Evolutionary conservation across 495 filamentous ascomycete species (phyloP).

Genomic region (Penicillium odoratum): DNA sequence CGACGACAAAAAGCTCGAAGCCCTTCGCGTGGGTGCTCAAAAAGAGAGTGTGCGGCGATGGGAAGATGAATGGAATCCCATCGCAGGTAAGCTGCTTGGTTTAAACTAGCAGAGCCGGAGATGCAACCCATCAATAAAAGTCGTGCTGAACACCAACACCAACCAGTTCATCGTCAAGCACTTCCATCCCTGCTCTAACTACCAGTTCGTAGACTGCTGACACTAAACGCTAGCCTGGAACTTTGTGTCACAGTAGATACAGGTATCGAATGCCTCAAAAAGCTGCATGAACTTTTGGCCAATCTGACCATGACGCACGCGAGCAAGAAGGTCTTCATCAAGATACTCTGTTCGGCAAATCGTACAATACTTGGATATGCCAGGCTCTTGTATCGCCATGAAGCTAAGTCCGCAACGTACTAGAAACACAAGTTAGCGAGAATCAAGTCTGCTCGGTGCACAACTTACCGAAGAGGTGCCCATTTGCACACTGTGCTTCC

Average conservation of each 20-base stretch:
- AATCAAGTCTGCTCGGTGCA: slow-evolving; percentile 3
- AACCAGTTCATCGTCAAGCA: not conserved
- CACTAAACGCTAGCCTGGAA: slow-evolving; percentile 28
- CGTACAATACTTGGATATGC: slow-evolving; percentile 55
- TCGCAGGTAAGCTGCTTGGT: slow-evolving; percentile 70
- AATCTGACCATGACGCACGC: slow-evolving; percentile 16
- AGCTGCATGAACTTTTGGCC: slow-evolving; percentile 28
- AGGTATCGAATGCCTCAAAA: slow-evolving; percentile 52
- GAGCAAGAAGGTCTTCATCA: slow-evolving; percentile 41
- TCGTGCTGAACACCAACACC: not conserved
- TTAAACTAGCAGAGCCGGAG: slow-evolving; percentile 29
- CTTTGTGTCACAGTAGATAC: slow-evolving; percentile 56
- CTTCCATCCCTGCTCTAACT: not conserved
- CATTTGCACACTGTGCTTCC: slow-evolving; percentile 46
- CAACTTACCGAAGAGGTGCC: slow-evolving; percentile 50
- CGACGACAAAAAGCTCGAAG: slow-evolving; percentile 52
- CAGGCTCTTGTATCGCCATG: slow-evolving; percentile 55
- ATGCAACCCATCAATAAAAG: not conserved
- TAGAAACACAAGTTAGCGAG: slow-evolving; percentile 14
- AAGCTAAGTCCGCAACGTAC: slow-evolving; percentile 57
- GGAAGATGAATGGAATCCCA: slow-evolving; percentile 92
- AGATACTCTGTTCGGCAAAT: slow-evolving; percentile 50
- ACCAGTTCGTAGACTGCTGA: not conserved
- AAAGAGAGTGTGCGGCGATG: slow-evolving; percentile 77
- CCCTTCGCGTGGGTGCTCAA: slow-evolving; percentile 68